A percentile compares a stretch with the other conserved stretches of the same genome.
Conservation (phyloP, 163 green algal species). For the Smithsoniella earleae region DNA sequence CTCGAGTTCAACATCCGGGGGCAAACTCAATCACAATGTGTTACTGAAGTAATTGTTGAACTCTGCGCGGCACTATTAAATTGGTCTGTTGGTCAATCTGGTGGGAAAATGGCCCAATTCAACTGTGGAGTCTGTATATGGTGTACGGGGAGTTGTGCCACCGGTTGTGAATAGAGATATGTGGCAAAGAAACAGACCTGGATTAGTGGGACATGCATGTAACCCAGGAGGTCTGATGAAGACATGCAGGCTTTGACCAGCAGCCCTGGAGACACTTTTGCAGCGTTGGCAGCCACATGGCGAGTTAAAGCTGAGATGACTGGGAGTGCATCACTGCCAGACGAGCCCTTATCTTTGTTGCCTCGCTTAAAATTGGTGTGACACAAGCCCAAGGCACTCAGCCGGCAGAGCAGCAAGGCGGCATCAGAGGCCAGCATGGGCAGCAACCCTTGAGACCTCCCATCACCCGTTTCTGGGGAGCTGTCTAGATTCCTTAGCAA, state of each 20-base stretch:
- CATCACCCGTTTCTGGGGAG: too few relatives aligned
- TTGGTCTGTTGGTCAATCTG: background rate
- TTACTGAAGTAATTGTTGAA: background rate
- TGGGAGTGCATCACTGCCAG: background rate
- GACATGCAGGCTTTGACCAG: background rate
- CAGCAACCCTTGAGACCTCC: background rate
- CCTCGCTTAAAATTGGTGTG: background rate
- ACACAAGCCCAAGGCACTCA: background rate
- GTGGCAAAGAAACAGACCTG: background rate
- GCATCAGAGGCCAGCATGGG: background rate
- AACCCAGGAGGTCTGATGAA: background rate
- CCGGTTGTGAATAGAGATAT: background rate
- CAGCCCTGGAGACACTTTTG: background rate
- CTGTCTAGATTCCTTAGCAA: background rate
- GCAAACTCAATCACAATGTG: background rate
- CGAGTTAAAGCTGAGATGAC: too few relatives aligned
- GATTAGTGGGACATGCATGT: background rate
- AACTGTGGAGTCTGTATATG: too few relatives aligned
- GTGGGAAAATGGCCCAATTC: too few relatives aligned
- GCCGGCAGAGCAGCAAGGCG: background rate
- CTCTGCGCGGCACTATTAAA: background rate
- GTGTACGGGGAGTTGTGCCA: too few relatives aligned
- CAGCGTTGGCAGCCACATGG: background rate
- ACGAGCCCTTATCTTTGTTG: background rate
- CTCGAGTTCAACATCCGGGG: too few relatives aligned